Conservation (phyloP, 768 basidiomycete species). For the Lactarius tabidus region DNA sequence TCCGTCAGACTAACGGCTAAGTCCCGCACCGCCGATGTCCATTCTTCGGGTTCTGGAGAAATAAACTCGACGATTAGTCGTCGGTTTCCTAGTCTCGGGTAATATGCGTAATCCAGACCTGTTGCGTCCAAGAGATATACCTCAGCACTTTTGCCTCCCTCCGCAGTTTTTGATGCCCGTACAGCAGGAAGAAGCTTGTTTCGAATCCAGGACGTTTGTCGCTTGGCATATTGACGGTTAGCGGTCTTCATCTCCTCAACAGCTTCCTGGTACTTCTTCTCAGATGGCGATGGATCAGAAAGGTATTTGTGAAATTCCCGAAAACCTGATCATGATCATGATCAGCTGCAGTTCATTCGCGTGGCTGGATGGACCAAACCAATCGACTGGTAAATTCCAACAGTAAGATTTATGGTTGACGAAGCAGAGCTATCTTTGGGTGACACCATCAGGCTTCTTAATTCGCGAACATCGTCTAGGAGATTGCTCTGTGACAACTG, state of each 20-base stretch:
- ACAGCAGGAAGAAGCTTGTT: constrained; percentile 83
- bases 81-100: constrained; percentile 41
- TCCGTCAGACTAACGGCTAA: constrained; percentile 47
- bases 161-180: constrained; percentile 41
- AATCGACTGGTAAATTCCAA: constrained; percentile 93
- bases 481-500: constrained; percentile 46
- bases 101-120: constrained; percentile 39
- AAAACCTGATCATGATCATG: constrained; percentile 59
- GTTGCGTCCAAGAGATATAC: constrained; percentile 68
- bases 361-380: constrained; percentile 41
- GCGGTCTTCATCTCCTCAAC: constrained; percentile 79
- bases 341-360: background rate
- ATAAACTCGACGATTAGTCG: constrained; percentile 27
- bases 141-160: constrained; percentile 35
- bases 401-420: constrained; percentile 51
- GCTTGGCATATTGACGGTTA: constrained; percentile 87
- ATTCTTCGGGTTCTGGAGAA: constrained; percentile 32
- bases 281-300: constrained; percentile 37
- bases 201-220: constrained; percentile 88
- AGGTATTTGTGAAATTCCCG: constrained; percentile 82
- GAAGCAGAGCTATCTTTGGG: background rate
- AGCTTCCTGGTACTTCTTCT: constrained; percentile 44
- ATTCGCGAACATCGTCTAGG: constrained; percentile 65
- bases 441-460: constrained; percentile 36
- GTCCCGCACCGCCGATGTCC: constrained; percentile 53